Evolutionary conservation across 2,329 filamentous ascomycete genomes (phyloP), one percentile per base, ranked within the genome.

Genomic region (Aspergillus tubingensis): DNA sequence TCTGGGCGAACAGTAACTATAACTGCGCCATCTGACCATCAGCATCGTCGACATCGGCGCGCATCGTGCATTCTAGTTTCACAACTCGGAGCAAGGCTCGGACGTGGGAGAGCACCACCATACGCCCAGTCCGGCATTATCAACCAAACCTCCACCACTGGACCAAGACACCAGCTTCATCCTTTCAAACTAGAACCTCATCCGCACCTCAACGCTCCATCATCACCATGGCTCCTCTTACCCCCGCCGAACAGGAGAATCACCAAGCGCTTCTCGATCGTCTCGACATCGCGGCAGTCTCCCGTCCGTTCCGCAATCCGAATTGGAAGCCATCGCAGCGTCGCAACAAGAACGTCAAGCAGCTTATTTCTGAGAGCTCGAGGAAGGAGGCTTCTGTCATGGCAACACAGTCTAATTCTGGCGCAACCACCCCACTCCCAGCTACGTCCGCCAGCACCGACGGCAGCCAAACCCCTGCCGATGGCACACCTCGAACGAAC

Each of bases 311-410:
- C 83, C 93, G 94, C 76, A 96, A 92, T 74, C 83, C 90, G 2
- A 81, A 87, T 75, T 99, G 95, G 95, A 92, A 91, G 73, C 92
- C 95, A 15, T 92, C 94, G 67, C 90, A 93, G 77, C 92, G 95
- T 54, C 91, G 95, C 77, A 99, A 99, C 86, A 99, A 99, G 83
- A 98, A 96, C 77, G 89, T 98, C 78, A 98, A 98, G 79, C 91
- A 96, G 70, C 95, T 99, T 64, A 84, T 99, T 62, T 90, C 92
- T 61, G 95, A 99, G 71, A 91, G 90, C 11, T 87, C 91, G 21
- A 89, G 92, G 68, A 91, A 90, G 73, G 94, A 98, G 81, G 91
- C 92, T n/a, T 96, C 92, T 3, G 84, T 91, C 38, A 83, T 93
- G 72, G 91, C 90, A 15, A 96, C 91, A 0, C 89, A 91, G 73